Percentiles rank a stretch among this genome's conserved stretches.
phyloP scores from a whole-genome alignment of 768 basidiomycete genomes.

The Tulasnella sp. region DNA sequence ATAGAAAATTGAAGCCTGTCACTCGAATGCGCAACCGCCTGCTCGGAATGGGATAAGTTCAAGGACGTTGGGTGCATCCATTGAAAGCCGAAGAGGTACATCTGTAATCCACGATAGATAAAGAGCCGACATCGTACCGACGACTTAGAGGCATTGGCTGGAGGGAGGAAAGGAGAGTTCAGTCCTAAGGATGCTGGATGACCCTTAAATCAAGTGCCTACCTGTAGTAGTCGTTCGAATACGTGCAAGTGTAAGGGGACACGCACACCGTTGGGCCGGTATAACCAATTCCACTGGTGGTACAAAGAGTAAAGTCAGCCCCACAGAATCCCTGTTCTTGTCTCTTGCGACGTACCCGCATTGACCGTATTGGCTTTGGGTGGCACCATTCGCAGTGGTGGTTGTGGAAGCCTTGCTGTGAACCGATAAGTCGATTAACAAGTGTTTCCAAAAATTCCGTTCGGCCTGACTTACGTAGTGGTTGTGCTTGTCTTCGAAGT shows the following conservation, averaged over 20 bases:
- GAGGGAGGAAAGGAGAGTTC: not conserved
- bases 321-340: not conserved
- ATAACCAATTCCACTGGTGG: slow-evolving; percentile 16
- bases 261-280: slow-evolving; percentile 32
- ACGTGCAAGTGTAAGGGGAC: slow-evolving; percentile 34
- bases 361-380: slow-evolving; percentile 22
- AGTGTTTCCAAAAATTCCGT: not conserved
- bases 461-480: not conserved
- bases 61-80: not conserved
- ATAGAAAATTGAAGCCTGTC: not conserved
- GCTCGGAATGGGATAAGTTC: not conserved
- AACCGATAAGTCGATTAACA: not conserved
- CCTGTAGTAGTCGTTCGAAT: slow-evolving; percentile 31
- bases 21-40: not conserved
- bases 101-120: not conserved
- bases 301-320: not conserved
- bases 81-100: not conserved
- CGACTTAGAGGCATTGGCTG: slow-evolving; percentile 3
- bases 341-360: slow-evolving; percentile 15
- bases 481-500: not conserved
- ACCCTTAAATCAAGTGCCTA: not conserved
- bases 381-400: not conserved
- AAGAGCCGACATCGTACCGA: not conserved
- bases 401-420: slow-evolving; percentile 12
- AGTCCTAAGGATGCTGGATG: not conserved